These are phyloP conservation scores for Candida pseudoglaebosa DNA, from an alignment of 805 yeast species.

Conservation along the genomic window DNA sequence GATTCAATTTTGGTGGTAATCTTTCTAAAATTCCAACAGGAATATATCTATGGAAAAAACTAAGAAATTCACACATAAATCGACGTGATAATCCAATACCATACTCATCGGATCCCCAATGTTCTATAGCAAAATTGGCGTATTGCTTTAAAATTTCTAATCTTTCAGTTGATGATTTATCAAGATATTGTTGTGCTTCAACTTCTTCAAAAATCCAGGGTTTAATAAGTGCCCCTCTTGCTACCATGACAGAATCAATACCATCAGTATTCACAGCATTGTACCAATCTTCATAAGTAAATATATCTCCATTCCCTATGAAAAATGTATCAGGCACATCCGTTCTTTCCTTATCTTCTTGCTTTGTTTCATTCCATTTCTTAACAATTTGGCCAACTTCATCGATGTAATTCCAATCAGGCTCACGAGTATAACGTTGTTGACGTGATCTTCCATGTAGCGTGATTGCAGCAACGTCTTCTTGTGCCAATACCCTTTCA, in stretches of 20 bases:
- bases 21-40: slow-evolving; percentile 92
- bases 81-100: slow-evolving; percentile 88
- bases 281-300: slow-evolving; percentile 85
- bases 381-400: slow-evolving; percentile 69
- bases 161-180: slow-evolving; percentile 87
- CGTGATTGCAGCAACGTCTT: slow-evolving; percentile 86
- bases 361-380: slow-evolving; percentile 49
- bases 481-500: slow-evolving; percentile 65
- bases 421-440: slow-evolving; percentile 86
- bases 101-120: slow-evolving; percentile 97
- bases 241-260: slow-evolving; percentile 94
- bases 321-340: slow-evolving; percentile 70
- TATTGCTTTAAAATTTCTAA: slow-evolving; percentile 67
- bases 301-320: slow-evolving; percentile 94
- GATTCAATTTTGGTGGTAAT: slow-evolving; percentile 83
- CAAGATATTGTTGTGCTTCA: slow-evolving; percentile 82
- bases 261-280: slow-evolving; percentile 59
- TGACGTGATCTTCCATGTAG: slow-evolving; percentile 95
- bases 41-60: slow-evolving; percentile 90
- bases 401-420: slow-evolving; percentile 88
- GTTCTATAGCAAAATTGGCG: slow-evolving; percentile 80
- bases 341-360: slow-evolving; percentile 55
- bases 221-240: slow-evolving; percentile 94
- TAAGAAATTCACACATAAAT: slow-evolving; percentile 88
- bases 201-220: slow-evolving; percentile 99